Percentiles rank a stretch among this genome's conserved stretches.
Conservation (phyloP, 176 grass and related monocot species). For the Musa troglodytarum region DNA sequence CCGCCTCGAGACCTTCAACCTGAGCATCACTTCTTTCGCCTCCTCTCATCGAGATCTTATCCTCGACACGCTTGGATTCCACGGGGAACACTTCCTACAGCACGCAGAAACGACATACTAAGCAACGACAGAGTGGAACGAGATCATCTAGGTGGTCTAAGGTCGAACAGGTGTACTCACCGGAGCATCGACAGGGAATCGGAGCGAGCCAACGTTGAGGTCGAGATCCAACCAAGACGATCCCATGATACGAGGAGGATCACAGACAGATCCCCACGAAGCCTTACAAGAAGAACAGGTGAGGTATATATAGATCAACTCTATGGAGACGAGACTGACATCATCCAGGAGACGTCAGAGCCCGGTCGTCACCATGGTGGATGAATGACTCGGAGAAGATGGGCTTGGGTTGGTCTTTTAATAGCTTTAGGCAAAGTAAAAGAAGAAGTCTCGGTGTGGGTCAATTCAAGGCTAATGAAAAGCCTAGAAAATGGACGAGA, state of each 20-base stretch:
- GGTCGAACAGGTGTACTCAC: no score
- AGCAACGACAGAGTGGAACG: no score
- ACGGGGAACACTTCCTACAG: no score
- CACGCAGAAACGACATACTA: no score
- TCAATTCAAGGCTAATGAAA: not conserved
- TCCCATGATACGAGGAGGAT: not conserved
- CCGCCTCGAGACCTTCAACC: slow-evolving; percentile 36
- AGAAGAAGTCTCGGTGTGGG: not conserved
- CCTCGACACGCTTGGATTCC: not conserved
- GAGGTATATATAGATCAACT: no score
- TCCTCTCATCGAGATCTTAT: not conserved
- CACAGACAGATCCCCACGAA: no score
- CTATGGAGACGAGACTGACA: no score
- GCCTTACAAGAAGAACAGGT: not conserved
- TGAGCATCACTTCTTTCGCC: not conserved
- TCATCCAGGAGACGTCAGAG: not conserved
- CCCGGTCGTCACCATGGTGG: not conserved
- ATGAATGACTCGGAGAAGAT: not conserved
- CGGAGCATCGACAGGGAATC: no score
- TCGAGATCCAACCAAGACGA: not conserved
- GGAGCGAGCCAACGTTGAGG: not conserved
- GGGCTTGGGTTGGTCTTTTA: not conserved
- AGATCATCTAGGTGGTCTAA: no score
- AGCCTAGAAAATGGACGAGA: not conserved
- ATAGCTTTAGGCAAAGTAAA: no score